phyloP scores from a whole-genome alignment of 805 yeast genomes.

The Cyberlindnera amylophila region DNA sequence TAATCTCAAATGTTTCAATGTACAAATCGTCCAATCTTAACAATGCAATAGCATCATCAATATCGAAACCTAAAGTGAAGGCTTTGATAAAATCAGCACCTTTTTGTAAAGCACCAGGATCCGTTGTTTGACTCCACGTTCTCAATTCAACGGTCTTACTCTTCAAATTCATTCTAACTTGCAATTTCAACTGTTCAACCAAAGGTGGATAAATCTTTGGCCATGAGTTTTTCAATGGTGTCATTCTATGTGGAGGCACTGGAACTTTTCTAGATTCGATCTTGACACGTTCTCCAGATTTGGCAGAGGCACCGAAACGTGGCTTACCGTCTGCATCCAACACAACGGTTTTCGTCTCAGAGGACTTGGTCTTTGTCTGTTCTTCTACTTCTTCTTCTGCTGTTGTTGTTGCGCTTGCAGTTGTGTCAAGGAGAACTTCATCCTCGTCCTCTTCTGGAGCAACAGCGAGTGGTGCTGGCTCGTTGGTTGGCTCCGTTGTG shows the following conservation, averaged over 20 bases:
- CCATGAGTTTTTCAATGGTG: conserved; percentile 90
- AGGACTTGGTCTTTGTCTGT: conserved; percentile 22
- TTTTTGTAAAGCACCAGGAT: conserved; percentile 92
- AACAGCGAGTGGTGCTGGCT: conserved; percentile 6
- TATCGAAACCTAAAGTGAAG: conserved; percentile 92
- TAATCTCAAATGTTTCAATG: conserved; percentile 94
- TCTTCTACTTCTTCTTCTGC: conserved; percentile 5
- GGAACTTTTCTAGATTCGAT: conserved; percentile 84
- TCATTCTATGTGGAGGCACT: conserved; percentile 96
- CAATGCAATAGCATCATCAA: conserved; percentile 94
- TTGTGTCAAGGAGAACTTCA: conserved; percentile 37
- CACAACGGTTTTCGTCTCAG: conserved; percentile 31
- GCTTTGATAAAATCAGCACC: conserved; percentile 98
- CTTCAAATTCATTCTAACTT: conserved; percentile 90
- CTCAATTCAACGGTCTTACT: conserved; percentile 85
- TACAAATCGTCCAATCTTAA: conserved; percentile 92
- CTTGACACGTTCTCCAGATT: conserved; percentile 60
- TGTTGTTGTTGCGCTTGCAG: conserved; percentile 13
- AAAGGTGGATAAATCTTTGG: conserved; percentile 91
- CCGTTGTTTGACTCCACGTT: conserved; percentile 77
- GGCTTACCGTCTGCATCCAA: conserved; percentile 86
- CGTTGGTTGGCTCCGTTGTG: conserved; percentile 1
- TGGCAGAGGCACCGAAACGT: conserved; percentile 69
- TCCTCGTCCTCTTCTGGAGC: conserved; percentile 29
- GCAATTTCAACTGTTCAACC: conserved; percentile 90